Conservation (phyloP, 2,329 filamentous ascomycete genomes). For the Xylaria sp. region DNA sequence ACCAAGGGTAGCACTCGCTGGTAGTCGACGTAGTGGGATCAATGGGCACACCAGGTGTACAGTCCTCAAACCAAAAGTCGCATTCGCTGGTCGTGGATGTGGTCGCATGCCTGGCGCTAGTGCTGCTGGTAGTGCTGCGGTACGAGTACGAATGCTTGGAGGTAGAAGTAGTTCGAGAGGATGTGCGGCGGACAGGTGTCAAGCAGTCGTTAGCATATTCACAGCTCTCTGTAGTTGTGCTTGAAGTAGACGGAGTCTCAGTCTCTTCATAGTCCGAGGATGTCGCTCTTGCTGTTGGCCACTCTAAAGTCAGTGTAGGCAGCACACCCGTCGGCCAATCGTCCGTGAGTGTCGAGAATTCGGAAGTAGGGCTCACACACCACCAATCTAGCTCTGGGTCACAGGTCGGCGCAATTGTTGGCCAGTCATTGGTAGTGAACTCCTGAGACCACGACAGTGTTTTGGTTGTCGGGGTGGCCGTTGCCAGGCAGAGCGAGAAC, state of each 20-base stretch:
- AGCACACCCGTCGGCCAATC: not conserved
- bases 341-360: not conserved
- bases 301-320: conserved; percentile 2
- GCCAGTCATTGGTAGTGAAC: not conserved
- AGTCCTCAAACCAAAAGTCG: conserved; percentile 14
- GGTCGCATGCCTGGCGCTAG: conserved; percentile 4
- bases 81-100: conserved; percentile 12
- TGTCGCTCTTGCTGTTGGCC: conserved; percentile 1
- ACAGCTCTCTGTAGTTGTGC: not conserved
- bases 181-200: not conserved
- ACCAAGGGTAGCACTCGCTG: not conserved
- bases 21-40: not conserved
- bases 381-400: conserved; percentile 9
- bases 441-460: not conserved
- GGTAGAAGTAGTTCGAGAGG: not conserved
- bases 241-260: not conserved
- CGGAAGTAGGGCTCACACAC: not conserved
- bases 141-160: conserved; percentile 24
- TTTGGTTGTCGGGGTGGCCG: not conserved
- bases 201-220: not conserved
- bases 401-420: not conserved
- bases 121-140: not conserved
- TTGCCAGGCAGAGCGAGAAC: conserved; percentile 9
- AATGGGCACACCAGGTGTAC: not conserved
- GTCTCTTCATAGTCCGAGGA: conserved; percentile 17